Percentiles rank a stretch among this genome's conserved stretches.
Evolutionary conservation across 805 yeast species (phyloP).

Genomic region (Middelhovenomyces tepae): DNA sequence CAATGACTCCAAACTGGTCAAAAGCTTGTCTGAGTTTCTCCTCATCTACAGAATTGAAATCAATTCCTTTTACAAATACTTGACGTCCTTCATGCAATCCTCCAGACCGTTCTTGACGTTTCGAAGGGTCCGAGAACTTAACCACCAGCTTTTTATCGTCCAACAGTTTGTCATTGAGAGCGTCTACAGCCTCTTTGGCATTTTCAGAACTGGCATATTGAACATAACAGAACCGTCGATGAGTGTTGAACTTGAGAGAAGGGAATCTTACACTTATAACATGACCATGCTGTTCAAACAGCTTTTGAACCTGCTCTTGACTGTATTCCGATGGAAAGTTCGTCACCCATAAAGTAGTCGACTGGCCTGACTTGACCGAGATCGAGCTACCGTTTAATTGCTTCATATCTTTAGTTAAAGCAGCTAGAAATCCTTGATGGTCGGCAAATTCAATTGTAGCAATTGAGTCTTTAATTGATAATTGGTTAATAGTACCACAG

Average conservation of each 20-base stretch:
- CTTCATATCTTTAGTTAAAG: constrained; percentile 53
- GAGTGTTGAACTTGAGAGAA: constrained; percentile 42
- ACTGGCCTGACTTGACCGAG: constrained; percentile 35
- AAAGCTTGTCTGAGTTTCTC: constrained; percentile 35
- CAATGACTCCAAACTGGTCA: constrained; percentile 43
- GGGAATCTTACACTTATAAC: constrained; percentile 55
- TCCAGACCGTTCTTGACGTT: constrained; percentile 34
- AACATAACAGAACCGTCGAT: constrained; percentile 66
- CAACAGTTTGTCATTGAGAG: constrained; percentile 33
- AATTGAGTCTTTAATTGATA: constrained; percentile 17
- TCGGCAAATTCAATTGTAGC: constrained; percentile 54
- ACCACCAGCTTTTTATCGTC: constrained; percentile 42
- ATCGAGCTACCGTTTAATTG: constrained; percentile 36
- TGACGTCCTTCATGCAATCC: constrained; percentile 49
- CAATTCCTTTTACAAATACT: constrained; percentile 44
- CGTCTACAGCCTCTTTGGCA: constrained; percentile 37
- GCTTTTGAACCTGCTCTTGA: constrained; percentile 29
- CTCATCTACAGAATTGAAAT: constrained; percentile 35
- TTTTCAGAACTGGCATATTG: constrained; percentile 40
- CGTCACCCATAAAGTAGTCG: constrained; percentile 60
- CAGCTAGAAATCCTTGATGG: constrained; percentile 43
- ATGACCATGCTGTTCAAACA: constrained; percentile 36
- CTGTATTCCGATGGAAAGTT: constrained; percentile 57
- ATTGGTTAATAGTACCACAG: constrained; percentile 47
- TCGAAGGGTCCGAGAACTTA: constrained; percentile 52